Conservation (phyloP, 805 yeast genomes). For the Jamesozyma gamospora region DNA sequence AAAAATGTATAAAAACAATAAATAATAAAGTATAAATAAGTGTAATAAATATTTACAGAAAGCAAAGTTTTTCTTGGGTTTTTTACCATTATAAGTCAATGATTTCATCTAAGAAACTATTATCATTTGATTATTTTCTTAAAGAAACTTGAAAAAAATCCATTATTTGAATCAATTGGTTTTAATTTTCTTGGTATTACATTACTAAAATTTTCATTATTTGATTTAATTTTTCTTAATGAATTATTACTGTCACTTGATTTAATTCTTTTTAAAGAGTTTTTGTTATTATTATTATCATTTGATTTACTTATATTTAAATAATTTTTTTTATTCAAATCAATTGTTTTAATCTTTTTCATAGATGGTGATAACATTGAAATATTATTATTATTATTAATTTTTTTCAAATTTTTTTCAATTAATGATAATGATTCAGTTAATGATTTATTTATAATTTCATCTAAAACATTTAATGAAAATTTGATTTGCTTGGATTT, state of each 20-base stretch:
- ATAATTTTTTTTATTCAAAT: neutral
- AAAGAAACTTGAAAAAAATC: slow-evolving; percentile 5
- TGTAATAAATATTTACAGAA: no score
- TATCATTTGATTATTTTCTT: neutral
- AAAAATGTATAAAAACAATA: no score
- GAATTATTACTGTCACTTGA: neutral
- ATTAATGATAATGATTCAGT: no score
- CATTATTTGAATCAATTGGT: neutral
- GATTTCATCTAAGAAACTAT: no score
- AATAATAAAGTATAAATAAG: no score
- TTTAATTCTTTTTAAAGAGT: neutral
- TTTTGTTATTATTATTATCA: neutral
- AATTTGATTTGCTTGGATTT: no score
- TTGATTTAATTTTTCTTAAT: slow-evolving; percentile 3
- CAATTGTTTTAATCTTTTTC: neutral
- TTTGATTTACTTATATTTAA: neutral
- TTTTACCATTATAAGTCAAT: no score
- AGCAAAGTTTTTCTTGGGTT: no score
- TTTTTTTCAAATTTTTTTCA: no score
- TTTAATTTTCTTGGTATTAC: neutral
- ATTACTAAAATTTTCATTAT: neutral
- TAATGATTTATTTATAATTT: neutral
- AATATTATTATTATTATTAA: no score
- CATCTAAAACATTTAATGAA: neutral
- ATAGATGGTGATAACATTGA: no score